Evolutionary conservation across 176 grass and related monocot genomes (phyloP), one percentile per base, ranked within the genome.

Genomic region (Aegilops speltoides): DNA sequence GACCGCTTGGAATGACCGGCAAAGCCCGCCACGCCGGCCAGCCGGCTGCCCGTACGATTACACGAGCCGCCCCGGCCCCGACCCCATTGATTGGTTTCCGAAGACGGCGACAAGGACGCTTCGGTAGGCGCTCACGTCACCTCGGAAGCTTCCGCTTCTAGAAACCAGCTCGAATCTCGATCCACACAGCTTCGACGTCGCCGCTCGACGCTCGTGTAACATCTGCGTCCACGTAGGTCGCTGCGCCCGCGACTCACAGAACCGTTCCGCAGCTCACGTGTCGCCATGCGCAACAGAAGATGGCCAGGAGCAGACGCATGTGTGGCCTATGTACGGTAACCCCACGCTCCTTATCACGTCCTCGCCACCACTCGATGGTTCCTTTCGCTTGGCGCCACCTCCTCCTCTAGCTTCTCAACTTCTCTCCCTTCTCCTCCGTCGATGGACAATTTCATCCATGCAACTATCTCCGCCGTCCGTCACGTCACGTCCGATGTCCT

Each of bases 261-360:
- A 17, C 6, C 16, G 6, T 19, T 17, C 15, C 6, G 16, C 6
- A 54, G 16, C 32, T 71, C 10, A 74, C 23, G 71, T 74, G 71
- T 73, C 38, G 12, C 70, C 22, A 8, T 25, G 70, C 37, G n/a
- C 23, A 73, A 45, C 38, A 73, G 22, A 16, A 73, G 37, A 25
- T 23, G 68, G 9, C 3, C 69, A 40, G 36, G 34, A 3, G 3
- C 32, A 2, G 31, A 36, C 32, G 67, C 31, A 36, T 26, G 71
- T 74, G 40, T 46, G 15, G 48, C 1, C 50, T 19, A 40, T 3
- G 33, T 74, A 74, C 40, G 38, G 71, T 48, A 46, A 48, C 71
- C 71, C 71, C 71, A 74, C 71, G 71, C 40, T 48, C n/a, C 71
- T 74, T 46, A 74, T 74, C 71, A 74, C 71, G 40, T 46, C 40